A percentile compares a stretch with the other conserved stretches of the same genome.
phyloP scores from a whole-genome alignment of 2,329 filamentous ascomycete genomes.

The Alternaria sp. region DNA sequence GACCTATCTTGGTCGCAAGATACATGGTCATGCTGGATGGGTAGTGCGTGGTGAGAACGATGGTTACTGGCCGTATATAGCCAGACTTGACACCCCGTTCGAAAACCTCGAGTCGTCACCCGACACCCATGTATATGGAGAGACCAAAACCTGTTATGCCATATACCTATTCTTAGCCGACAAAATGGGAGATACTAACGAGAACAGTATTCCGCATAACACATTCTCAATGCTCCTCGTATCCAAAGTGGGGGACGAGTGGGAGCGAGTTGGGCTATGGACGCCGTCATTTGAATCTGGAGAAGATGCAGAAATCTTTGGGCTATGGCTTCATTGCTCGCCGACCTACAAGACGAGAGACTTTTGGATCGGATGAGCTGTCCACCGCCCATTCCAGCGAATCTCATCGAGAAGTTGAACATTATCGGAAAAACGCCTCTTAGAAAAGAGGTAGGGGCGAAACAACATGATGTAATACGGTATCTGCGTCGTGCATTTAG shows the following conservation, averaged over 20 bases:
- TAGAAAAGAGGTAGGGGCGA: too few species aligned
- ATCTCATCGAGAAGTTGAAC: too few species aligned
- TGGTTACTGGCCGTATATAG: too few species aligned
- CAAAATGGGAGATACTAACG: too few species aligned
- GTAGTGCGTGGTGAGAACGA: too few species aligned
- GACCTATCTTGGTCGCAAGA: too few species aligned
- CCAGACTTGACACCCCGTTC: neutral
- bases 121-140: too few species aligned
- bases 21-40: too few species aligned
- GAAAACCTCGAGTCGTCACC: neutral
- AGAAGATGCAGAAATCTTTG: neutral
- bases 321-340: neutral
- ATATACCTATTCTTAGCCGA: neutral
- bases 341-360: neutral
- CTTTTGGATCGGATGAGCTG: neutral
- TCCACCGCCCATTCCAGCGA: rapidly evolving
- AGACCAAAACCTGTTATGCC: neutral
- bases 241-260: neutral
- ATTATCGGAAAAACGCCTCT: too few species aligned
- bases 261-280: constrained; percentile 2
- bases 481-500: too few species aligned
- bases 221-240: neutral
- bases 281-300: neutral
- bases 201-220: too few species aligned
- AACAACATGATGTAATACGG: too few species aligned